Conservation (phyloP, 2,329 filamentous ascomycete species). For the Nothomitra cinnamomea region DNA sequence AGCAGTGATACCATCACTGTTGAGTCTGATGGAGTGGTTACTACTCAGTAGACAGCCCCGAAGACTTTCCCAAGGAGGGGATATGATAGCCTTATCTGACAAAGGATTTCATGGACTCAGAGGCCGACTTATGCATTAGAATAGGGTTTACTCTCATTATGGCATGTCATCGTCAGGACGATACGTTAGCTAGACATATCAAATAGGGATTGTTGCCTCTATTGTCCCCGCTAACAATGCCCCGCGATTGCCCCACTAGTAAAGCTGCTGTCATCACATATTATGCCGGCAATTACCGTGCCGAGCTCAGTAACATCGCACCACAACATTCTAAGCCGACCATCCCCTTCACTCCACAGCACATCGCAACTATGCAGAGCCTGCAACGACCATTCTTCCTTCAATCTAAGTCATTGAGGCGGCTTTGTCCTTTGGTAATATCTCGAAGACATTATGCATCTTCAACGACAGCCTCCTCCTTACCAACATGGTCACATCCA, state of each 20-base stretch:
- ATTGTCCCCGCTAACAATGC: not conserved
- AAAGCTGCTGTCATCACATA: not conserved
- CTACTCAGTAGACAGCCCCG: slow-evolving; percentile 42
- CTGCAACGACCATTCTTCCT: slow-evolving; percentile 20
- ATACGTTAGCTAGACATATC: too few relatives aligned
- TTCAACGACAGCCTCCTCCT: slow-evolving; percentile 7
- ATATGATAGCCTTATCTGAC: too few relatives aligned
- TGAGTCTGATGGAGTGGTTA: slow-evolving; percentile 56
- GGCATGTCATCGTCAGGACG: too few relatives aligned
- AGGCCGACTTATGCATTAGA: too few relatives aligned
- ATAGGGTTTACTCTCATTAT: too few relatives aligned
- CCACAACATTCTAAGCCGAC: not conserved
- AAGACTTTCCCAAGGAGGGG: too few relatives aligned
- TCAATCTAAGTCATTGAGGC: slow-evolving; percentile 21
- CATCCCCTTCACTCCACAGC: not conserved
- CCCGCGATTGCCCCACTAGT: not conserved
- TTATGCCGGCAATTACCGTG: not conserved
- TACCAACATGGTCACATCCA: slow-evolving; percentile 26
- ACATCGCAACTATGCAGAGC: slow-evolving; percentile 1
- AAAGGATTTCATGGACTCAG: too few relatives aligned
- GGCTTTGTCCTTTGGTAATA: slow-evolving; percentile 17
- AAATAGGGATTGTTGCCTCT: too few relatives aligned
- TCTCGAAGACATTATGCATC: slow-evolving; percentile 8
- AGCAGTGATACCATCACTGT: slow-evolving; percentile 59
- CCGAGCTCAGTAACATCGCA: not conserved